Base-by-base conservation (phyloP, 805 yeast genomes). In the Pichia phayaonensis region DNA sequence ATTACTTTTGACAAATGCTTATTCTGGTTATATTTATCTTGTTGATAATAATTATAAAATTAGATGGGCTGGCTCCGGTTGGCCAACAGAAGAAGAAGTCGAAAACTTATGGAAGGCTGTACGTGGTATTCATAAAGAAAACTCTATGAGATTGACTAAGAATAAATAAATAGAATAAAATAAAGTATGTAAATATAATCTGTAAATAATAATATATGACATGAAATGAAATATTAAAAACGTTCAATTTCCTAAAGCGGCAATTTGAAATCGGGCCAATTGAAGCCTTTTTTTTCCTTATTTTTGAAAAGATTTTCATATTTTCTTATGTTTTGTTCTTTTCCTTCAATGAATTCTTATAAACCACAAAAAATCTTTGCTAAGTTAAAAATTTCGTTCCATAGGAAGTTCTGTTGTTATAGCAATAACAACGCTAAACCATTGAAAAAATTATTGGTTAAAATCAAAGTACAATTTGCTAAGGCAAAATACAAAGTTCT, bases 31-130 rank as follows among this genome's bases (percentile, higher is more conserved):
- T 61, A 71, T 90, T 12, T 84, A 89, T 56, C 70, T 92, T 5
- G 75, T 94, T 36, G 99, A 94, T 61, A 72, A 72, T 16, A 71
- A 80, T 15, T 83, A 84, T 47, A 83, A 77, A 59, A 84, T 94
- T 48, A 73, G 98, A 58, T 92, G 98, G 98, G 90, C 89, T 23
- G 86, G 89, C 4, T 80, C 95, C 58, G 99, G 98, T 2, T 78
- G 76, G 40, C 84, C 96, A 1, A 73, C 74, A 16, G 80, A 75
- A n/a, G 75, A 76, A 34, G 99, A 94, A 57, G 68, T 71, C 45
- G 71, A 71, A 18, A 69, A 79, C 16, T 65, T 87, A 50, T 84
- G 90, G 86, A 80, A 78, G 58, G 76, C 83, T 36, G 82, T 85
- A 1, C 69, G 69, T 26, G 85, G 86, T 0, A 60, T 86, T 27